Percentiles rank a stretch among this genome's conserved stretches.
Conservation (phyloP, 2,329 filamentous ascomycete genomes). For the Ophiostoma himal-ulmi region DNA sequence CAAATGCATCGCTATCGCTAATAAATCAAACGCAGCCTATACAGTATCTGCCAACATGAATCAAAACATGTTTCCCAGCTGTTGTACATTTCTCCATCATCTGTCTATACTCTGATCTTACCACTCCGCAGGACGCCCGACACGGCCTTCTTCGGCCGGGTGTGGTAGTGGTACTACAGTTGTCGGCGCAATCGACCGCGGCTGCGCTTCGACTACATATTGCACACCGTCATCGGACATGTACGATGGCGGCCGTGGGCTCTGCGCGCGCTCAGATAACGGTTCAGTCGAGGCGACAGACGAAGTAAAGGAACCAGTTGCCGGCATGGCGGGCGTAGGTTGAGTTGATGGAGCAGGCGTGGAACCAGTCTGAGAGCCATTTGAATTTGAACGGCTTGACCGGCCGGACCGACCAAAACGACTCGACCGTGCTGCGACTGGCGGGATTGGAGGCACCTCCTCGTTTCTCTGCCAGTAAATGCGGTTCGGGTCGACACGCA, state of each 20-base stretch:
- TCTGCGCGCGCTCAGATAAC: slow-evolving; percentile 25
- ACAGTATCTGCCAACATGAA: not conserved
- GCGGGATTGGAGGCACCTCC: slow-evolving; percentile 26
- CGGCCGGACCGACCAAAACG: not conserved
- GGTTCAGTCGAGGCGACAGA: slow-evolving; percentile 25
- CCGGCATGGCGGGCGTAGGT: not conserved
- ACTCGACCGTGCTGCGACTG: not conserved
- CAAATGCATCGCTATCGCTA: slow-evolving; percentile 8
- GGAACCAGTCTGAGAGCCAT: slow-evolving; percentile 3
- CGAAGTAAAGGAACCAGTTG: not conserved
- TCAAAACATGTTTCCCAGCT: not conserved
- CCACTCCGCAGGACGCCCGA: not conserved
- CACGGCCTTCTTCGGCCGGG: slow-evolving; percentile 41
- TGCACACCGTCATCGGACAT: slow-evolving; percentile 67
- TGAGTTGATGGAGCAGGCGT: not conserved
- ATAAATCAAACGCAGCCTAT: not conserved
- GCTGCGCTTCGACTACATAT: slow-evolving; percentile 64
- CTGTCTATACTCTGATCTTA: not conserved
- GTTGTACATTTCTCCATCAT: not conserved
- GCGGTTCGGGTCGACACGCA: slow-evolving; percentile 74
- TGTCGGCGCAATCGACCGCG: slow-evolving; percentile 50
- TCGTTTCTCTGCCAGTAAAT: slow-evolving; percentile 73
- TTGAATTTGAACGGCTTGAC: not conserved
- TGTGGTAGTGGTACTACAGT: slow-evolving; percentile 43
- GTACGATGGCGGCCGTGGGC: slow-evolving; percentile 64